Conservation (phyloP, 2,329 filamentous ascomycete species). For the Penicillium verrucosum region DNA sequence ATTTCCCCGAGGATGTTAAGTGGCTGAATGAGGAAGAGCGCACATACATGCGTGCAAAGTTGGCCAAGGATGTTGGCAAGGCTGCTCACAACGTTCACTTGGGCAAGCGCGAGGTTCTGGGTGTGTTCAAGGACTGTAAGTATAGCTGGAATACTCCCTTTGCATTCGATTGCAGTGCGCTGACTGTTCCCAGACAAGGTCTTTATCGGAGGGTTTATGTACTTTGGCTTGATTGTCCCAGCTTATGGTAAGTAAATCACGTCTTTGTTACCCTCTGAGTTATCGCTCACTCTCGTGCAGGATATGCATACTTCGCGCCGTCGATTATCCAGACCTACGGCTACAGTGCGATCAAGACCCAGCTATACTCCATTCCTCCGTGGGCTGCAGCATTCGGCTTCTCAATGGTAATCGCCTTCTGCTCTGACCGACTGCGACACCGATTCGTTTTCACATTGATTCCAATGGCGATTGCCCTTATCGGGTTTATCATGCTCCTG, state of each 20-base stretch:
- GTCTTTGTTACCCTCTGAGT: not conserved
- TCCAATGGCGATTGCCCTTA: conserved; percentile 65
- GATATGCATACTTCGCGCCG: conserved; percentile 73
- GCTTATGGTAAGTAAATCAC: conserved; percentile 55
- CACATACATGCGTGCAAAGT: conserved; percentile 61
- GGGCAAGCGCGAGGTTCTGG: conserved; percentile 56
- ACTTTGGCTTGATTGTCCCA: conserved; percentile 74
- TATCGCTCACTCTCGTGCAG: conserved; percentile 24
- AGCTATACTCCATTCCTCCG: conserved; percentile 53
- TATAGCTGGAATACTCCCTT: not conserved
- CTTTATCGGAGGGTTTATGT: conserved; percentile 73
- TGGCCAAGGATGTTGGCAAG: conserved; percentile 66
- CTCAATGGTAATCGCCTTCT: conserved; percentile 68
- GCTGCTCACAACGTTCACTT: conserved; percentile 62
- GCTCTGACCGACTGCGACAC: conserved; percentile 69
- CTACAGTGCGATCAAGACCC: conserved; percentile 54
- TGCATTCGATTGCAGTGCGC: not conserved
- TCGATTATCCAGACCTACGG: conserved; percentile 67
- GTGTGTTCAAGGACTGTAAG: conserved; percentile 65
- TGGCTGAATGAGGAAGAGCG: conserved; percentile 72
- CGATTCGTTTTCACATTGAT: conserved; percentile 70
- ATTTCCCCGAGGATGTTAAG: conserved; percentile 70
- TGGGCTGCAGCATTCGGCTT: conserved; percentile 75
- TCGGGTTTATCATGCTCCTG: conserved; percentile 73
- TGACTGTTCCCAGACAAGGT: conserved; percentile 52